A percentile compares a stretch with the other conserved stretches of the same genome.
phyloP scores from a whole-genome alignment of 176 grass and related monocot species.

The Secale cereale region DNA sequence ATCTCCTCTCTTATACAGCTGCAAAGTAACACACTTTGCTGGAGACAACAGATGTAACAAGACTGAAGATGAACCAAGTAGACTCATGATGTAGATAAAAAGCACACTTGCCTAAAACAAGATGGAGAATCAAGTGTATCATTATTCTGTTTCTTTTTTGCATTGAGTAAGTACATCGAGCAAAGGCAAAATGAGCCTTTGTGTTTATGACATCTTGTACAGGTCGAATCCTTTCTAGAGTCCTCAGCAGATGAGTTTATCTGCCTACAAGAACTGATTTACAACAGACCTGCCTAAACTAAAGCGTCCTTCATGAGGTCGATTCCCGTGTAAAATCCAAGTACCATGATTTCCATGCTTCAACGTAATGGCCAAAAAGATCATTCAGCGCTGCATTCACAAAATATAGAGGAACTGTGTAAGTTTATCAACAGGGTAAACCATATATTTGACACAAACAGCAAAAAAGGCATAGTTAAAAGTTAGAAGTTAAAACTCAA shows the following conservation, averaged over 20 bases:
- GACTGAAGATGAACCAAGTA: not conserved
- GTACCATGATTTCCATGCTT: constrained; percentile 95
- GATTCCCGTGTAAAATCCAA: constrained; percentile 36
- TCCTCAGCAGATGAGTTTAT: constrained; percentile 32
- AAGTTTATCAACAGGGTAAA: not conserved
- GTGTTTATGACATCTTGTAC: constrained; percentile 29
- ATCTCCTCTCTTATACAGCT: not conserved
- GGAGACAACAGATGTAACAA: not conserved
- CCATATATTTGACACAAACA: not conserved
- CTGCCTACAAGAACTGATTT: constrained; percentile 11
- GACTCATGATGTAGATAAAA: not conserved
- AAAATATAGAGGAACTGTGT: not conserved
- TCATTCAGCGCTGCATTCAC: constrained; percentile 65
- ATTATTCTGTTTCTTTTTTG: constrained; percentile 12
- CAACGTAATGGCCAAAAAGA: constrained; percentile 82
- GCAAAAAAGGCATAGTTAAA: not conserved
- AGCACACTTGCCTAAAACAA: not conserved
- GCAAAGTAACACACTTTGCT: not conserved
- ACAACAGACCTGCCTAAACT: constrained; percentile 17
- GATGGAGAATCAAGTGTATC: not conserved
- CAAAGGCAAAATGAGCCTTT: not conserved
- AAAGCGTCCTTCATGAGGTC: not conserved
- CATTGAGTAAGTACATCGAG: constrained; percentile 39
- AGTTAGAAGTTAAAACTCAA: not conserved
- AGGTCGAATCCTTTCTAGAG: constrained; percentile 2